Evolutionary conservation across 345 rosid genomes (phyloP), one percentile per base, ranked within the genome.

Genomic region (Eucalyptus viminalis): DNA sequence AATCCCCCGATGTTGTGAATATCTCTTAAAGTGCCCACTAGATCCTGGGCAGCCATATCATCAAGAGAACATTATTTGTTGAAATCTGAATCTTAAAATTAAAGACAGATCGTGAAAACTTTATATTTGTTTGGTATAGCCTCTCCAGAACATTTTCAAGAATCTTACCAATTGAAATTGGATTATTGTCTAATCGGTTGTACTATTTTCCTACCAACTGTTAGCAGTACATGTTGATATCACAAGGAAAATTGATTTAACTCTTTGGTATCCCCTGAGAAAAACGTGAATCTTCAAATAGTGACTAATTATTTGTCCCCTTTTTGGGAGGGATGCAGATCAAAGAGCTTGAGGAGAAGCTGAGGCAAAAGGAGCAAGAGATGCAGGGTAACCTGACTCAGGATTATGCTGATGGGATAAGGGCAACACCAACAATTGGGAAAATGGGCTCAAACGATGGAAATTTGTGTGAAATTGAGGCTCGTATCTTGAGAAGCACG

Each of bases 261-360:
- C 27, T 40, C 83, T 76, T 40, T 21, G 25, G 47, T 76, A 29
- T 76, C 9, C 85, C 85, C 47, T 21, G 5, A 76, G 47, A 40
- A 40, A 24, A 76, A 72, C 44, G 27, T 11, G 12, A 86, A 31
- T 34, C 67, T 58, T 43, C 17, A 47, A 19, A 31, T 58, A 14
- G 27, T 86, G 40, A 86, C 45, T 14, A 27, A 58, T 17, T 31
- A 11, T 40, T 24, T 53, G 43, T 45, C 87, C 45, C 29, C 56
- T 86, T 34, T 34, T 29, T 87, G 9, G 49, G 16, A 2, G 29
- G 47, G 27, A 14, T 8, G 80, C 95, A 97, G 99, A 94, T 96
- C 69, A 96, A 95, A 92, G 99, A 94, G 91, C 97, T 95, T n/a
- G 97, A 97, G 92, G 93, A 92, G 80, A 96, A 94, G 93, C 85